phyloP scores from a whole-genome alignment of 176 grass and related monocot species.

The Oryza meridionalis region DNA sequence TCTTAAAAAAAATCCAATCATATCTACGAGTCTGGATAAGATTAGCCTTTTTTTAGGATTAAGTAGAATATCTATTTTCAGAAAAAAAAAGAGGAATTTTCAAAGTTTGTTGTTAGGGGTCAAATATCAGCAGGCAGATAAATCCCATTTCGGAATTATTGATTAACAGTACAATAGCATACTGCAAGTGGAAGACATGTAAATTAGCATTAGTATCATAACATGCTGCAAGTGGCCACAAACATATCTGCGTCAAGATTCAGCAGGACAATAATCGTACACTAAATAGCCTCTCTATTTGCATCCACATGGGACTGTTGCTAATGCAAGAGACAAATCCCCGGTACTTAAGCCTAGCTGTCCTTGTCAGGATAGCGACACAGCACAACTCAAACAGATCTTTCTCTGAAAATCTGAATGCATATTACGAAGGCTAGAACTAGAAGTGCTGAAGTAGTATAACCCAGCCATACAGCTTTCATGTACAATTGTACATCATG shows the following conservation, averaged over 20 bases:
- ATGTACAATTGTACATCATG: background rate
- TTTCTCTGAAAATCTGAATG: background rate
- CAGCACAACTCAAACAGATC: background rate
- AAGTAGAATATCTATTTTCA: no score
- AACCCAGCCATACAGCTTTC: background rate
- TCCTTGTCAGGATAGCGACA: background rate
- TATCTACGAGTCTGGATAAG: no score
- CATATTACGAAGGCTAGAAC: background rate
- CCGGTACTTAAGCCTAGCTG: background rate
- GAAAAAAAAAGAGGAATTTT: background rate
- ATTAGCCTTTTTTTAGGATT: no score
- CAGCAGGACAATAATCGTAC: background rate
- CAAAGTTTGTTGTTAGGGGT: background rate
- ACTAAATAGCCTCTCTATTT: background rate
- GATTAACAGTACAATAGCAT: background rate
- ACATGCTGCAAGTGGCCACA: background rate
- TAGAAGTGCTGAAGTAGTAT: background rate
- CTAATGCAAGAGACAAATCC: background rate
- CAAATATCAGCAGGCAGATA: no score
- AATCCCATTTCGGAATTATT: background rate
- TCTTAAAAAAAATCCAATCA: no score
- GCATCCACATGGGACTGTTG: slow-evolving; percentile 21
- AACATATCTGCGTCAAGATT: background rate
- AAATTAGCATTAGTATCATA: background rate
- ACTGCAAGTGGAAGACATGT: background rate